Evolutionary conservation across 192 early-diverging fungal species (phyloP).

Genomic region (Nowakowskiella sp.): DNA sequence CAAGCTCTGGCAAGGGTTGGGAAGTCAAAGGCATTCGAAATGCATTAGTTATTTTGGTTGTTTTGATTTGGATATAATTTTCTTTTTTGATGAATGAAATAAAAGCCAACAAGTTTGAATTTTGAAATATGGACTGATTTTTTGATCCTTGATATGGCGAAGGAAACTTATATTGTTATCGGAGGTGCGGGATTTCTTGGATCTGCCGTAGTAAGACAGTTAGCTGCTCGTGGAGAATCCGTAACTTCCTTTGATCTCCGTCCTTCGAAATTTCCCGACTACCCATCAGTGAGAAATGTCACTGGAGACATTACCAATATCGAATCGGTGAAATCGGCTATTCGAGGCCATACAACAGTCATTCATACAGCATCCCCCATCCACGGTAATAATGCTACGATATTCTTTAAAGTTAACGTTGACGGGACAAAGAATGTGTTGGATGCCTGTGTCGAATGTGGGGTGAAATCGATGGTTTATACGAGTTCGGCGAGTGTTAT

Average conservation of each 20-base stretch:
- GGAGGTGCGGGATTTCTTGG: constrained; percentile 84
- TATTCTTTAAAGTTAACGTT: constrained; percentile 64
- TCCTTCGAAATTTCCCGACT: constrained; percentile 13
- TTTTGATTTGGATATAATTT: too few relatives aligned
- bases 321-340: constrained; percentile 45
- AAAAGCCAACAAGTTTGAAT: too few relatives aligned
- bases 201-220: constrained; percentile 62
- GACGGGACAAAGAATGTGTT: constrained; percentile 85
- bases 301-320: constrained; percentile 54
- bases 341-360: constrained; percentile 57
- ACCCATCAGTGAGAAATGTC: constrained; percentile 29
- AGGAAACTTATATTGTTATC: constrained; percentile 44
- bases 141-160: neutral
- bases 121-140: neutral
- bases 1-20: too few relatives aligned
- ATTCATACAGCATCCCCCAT: constrained; percentile 90
- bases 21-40: too few relatives aligned
- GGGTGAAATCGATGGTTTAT: constrained; percentile 68
- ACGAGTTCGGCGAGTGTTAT: constrained; percentile 89
- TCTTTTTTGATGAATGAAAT: too few relatives aligned
- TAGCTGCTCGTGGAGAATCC: constrained; percentile 54
- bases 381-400: constrained; percentile 57
- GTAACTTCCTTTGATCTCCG: constrained; percentile 82
- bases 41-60: too few relatives aligned
- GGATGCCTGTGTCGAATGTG: constrained; percentile 52